Evolutionary conservation across 441 rosid species (phyloP).

Genomic region (Erysimum pusillum): DNA sequence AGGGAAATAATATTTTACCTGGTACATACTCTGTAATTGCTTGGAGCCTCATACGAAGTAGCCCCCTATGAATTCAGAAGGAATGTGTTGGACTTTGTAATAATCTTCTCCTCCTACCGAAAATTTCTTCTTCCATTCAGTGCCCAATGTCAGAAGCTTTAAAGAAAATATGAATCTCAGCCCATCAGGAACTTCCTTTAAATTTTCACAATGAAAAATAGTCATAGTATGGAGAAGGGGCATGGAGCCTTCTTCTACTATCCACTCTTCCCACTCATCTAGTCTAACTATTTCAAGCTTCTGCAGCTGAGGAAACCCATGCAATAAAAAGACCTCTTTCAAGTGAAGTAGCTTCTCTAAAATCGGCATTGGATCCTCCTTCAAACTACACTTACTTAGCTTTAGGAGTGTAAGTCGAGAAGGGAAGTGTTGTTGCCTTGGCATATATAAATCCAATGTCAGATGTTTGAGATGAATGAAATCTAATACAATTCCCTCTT

Average conservation of each 20-base stretch:
- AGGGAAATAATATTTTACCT: neutral
- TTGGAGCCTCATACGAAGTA: neutral
- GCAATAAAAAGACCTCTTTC: fast-evolving
- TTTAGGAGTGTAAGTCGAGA: neutral
- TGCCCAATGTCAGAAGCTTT: neutral
- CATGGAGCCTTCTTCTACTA: slow-evolving; percentile 1
- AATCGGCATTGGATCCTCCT: neutral
- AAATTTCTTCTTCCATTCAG: neutral
- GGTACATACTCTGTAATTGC: neutral
- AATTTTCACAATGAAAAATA: fast-evolving
- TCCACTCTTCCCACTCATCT: neutral
- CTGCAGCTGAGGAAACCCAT: neutral
- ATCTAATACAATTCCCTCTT: neutral
- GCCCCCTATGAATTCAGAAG: neutral
- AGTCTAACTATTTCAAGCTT: fast-evolving
- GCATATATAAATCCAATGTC: neutral
- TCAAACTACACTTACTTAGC: neutral
- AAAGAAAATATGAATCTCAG: neutral
- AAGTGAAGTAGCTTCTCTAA: neutral
- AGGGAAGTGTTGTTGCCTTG: neutral
- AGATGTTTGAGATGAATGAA: neutral
- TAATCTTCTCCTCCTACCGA: neutral
- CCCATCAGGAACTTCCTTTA: neutral
- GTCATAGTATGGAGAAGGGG: neutral
- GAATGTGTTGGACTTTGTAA: neutral